Conservation (phyloP, 2,329 filamentous ascomycete genomes). For the Fusarium lyarnte region DNA sequence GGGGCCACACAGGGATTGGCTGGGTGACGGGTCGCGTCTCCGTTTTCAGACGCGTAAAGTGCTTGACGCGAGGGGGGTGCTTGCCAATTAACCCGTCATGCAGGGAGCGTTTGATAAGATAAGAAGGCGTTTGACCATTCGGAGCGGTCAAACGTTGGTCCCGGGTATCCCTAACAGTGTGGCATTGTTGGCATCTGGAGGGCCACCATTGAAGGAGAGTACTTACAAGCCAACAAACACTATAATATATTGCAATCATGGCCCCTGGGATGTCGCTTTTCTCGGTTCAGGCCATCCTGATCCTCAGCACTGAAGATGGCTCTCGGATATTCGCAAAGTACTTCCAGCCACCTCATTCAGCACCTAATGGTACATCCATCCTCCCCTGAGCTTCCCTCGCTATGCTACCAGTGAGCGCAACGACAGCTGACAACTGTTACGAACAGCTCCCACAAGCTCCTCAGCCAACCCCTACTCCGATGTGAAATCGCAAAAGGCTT, state of each 20-base stretch:
- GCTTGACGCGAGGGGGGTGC: conserved; percentile 41
- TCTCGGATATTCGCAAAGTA: conserved; percentile 95
- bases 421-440: conserved; percentile 40
- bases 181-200: conserved; percentile 46
- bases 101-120: neutral
- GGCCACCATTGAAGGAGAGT: conserved; percentile 37
- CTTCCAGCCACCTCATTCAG: conserved; percentile 72
- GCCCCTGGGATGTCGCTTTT: conserved; percentile 79
- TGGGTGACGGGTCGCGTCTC: conserved; percentile 41
- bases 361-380: conserved; percentile 48
- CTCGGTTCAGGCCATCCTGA: conserved; percentile 79
- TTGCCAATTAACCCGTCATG: neutral
- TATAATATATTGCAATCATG: conserved; percentile 58
- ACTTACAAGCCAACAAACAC: conserved; percentile 33
- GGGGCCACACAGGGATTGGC: conserved; percentile 39
- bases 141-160: conserved; percentile 47
- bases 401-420: conserved; percentile 37
- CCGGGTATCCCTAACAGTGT: conserved; percentile 37
- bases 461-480: conserved; percentile 82
- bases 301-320: conserved; percentile 86
- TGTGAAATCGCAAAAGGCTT: conserved; percentile 92
- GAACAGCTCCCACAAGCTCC: conserved; percentile 55
- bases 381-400: conserved; percentile 29
- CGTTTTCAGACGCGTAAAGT: conserved; percentile 53
- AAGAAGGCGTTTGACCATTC: neutral